Base-by-base conservation (phyloP, 768 basidiomycete species). In the Coprinopsis sp. region DNA sequence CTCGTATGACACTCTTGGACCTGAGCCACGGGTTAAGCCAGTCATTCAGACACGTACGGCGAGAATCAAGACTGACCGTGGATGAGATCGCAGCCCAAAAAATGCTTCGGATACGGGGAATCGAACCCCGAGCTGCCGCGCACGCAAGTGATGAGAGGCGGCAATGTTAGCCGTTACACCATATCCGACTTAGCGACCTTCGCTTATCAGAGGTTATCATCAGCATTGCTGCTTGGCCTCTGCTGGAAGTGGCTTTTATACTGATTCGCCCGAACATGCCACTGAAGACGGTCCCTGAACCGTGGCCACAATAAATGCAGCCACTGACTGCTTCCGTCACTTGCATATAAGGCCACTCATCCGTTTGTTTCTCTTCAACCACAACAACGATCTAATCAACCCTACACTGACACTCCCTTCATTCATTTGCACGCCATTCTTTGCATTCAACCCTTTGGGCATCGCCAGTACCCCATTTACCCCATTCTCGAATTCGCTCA, bases 51-150 rank as follows among this genome's bases (percentile, higher is more conserved):
- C n/a, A n/a, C n/a, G n/a, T n/a, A n/a, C n/a, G n/a, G n/a, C n/a
- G n/a, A n/a, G n/a, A n/a, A n/a, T n/a, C n/a, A n/a, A n/a, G n/a
- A n/a, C n/a, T n/a, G n/a, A n/a, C n/a, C n/a, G n/a, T n/a, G n/a
- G n/a, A n/a, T n/a, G n/a, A n/a, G n/a, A n/a, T n/a, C n/a, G n/a
- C n/a, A n/a, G n/a, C n/a, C n/a, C n/a, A n/a, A n/a, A n/a, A n/a
- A n/a, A n/a, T n/a, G n/a, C n/a, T 49, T 51, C 51, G 47, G 52
- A 39, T 50, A 50, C 49, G 52, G 52, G 52, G 52, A 53, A 54
- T 54, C 49, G 49, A 51, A 54, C 52, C 52, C 52, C 52, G 52
- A 33, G 46, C 46, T 47, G 38, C 38, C 46, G 49, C 49, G 49
- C 7, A 11, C 34, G 19, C 34, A 37, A 11, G 8, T 11, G 34